Evolutionary conservation across 2,329 filamentous ascomycete genomes (phyloP), one percentile per base, ranked within the genome.

Genomic region (Fusarium udum): DNA sequence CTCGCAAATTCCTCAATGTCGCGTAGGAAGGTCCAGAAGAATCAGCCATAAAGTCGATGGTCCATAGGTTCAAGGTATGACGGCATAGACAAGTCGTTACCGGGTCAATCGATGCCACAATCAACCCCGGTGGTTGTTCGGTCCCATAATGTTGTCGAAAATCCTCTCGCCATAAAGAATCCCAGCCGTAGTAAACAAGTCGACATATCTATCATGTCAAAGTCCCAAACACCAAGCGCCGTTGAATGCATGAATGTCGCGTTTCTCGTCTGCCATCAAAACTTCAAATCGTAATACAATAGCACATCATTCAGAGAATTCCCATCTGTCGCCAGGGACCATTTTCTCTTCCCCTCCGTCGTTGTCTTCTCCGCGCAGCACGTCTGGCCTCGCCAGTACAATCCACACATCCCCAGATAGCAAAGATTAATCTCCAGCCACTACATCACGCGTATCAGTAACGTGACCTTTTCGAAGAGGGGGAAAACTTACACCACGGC

Each of bases 361-460:
- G 66, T 37, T 67, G 49, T 55, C 64, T 75, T 49, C 69, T 72
- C 28, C 40, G 61, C 26, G 71, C 69, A 39, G 66, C 72, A n/a
- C 74, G 66, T 48, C 70, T 75, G 26, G 74, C 70, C 26, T 78
- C 75, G 7, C 70, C 72, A 12, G 78, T 78, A 43, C 76, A 78
- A 34, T 79, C 78, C 9, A 75, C 66, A 56, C 78, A 80, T 3
- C 76, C 78, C 75, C 78, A 79, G n/a, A 80, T 16, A 4, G 74
- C 67, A 64, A 80, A 79, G n/a, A 79, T 40, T 34, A 79, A 64
- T 49, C 79, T 72, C 75, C 77, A 79, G 14, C 64, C 62, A 22
- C 79, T 81, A 11, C 26, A 36, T 40, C 55, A 67, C 10, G 15
- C 7, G 14, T 34, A 31, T 72, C 13, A 69, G 40, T 13, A 70